Evolutionary conservation across 768 basidiomycete species (phyloP).

Genomic region (Tulasnella sp.): DNA sequence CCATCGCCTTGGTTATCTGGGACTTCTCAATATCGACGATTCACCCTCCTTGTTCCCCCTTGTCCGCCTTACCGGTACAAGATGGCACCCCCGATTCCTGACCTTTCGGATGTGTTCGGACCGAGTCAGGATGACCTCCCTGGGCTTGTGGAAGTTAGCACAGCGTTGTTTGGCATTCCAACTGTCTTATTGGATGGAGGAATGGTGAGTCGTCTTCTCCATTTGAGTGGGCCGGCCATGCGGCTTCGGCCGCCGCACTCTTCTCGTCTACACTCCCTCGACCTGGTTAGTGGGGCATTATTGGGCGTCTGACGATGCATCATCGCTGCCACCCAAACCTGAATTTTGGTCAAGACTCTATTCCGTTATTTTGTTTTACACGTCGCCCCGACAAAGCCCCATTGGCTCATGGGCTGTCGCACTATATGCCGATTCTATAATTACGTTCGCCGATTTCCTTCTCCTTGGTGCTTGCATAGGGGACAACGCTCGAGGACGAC

Average conservation of each 20-base stretch:
- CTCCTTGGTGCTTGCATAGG: slow-evolving; percentile 41
- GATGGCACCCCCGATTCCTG: not conserved
- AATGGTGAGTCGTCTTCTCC: slow-evolving; percentile 47
- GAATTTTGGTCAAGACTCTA: not conserved
- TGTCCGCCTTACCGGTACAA: not conserved
- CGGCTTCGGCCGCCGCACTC: slow-evolving; percentile 53
- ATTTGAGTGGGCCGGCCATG: slow-evolving; percentile 51
- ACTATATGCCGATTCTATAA: not conserved
- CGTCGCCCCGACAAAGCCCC: not conserved
- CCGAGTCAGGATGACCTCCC: slow-evolving; percentile 6
- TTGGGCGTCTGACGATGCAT: not conserved
- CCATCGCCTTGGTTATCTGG: slow-evolving; percentile 4
- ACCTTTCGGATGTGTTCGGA: not conserved
- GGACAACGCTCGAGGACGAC: slow-evolving; percentile 55
- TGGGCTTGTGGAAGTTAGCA: not conserved
- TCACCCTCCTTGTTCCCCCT: not conserved
- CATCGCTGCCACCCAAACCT: not conserved
- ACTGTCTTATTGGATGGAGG: slow-evolving; percentile 43
- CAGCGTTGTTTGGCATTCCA: not conserved
- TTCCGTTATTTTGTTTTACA: not conserved
- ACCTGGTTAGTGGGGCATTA: not conserved
- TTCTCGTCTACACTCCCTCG: slow-evolving; percentile 45
- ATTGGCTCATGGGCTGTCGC: not conserved
- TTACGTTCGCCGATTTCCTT: not conserved
- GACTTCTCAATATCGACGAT: slow-evolving; percentile 9